phyloP scores from a whole-genome alignment of 176 grass and related monocot species.

The Stipa capillata region DNA sequence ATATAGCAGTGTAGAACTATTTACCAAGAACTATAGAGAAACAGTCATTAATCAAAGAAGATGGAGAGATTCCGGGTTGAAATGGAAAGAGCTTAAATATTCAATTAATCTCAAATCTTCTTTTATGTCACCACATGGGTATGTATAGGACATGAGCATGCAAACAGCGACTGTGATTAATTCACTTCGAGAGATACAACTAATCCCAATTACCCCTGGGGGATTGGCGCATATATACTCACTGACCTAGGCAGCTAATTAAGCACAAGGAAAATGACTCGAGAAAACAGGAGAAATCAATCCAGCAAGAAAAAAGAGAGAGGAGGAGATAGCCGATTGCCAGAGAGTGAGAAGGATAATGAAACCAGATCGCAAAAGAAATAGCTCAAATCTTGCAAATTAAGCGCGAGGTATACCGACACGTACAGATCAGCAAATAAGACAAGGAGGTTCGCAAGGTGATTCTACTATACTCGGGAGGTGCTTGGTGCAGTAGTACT shows the following conservation, averaged over 20 bases:
- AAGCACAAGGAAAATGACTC: neutral
- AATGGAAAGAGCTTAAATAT: constrained; percentile 13
- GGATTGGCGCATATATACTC: neutral
- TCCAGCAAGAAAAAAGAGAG: too few relatives aligned
- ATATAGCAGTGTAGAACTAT: neutral
- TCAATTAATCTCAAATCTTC: neutral
- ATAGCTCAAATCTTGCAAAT: constrained; percentile 33
- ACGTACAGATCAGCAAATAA: constrained; percentile 40
- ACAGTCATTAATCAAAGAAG: neutral
- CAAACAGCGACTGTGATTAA: neutral
- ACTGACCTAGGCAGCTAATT: constrained; percentile 13
- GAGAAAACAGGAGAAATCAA: neutral
- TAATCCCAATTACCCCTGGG: too few relatives aligned
- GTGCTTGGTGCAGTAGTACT: neutral
- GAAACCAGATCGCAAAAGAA: constrained; percentile 34
- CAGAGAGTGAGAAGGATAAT: neutral
- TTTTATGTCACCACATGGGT: neutral
- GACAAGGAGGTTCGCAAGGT: constrained; percentile 13
- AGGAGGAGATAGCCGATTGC: too few relatives aligned
- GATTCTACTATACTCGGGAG: constrained; percentile 45
- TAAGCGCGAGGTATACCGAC: constrained; percentile 33
- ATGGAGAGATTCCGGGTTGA: neutral
- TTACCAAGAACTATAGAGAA: constrained; percentile 1
- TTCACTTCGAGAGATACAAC: too few relatives aligned
- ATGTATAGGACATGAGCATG: constrained; percentile 11